Conservation (phyloP, 192 early-diverging fungal genomes). For the Gaertneriomyces sp. region DNA sequence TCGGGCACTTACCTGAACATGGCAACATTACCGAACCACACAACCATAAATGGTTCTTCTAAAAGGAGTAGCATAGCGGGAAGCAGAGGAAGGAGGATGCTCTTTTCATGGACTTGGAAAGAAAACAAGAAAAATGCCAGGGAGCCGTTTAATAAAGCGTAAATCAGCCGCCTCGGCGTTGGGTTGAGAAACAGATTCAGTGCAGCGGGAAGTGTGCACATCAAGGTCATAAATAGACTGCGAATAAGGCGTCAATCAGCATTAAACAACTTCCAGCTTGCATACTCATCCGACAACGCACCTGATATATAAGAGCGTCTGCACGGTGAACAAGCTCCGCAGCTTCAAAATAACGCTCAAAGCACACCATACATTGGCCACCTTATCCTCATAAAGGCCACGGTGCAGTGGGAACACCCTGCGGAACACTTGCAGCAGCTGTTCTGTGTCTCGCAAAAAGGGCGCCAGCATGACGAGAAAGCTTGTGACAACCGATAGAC, state of each 20-base stretch:
- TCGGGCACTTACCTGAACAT: constrained; percentile 61
- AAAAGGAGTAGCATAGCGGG: constrained; percentile 71
- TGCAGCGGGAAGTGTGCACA: constrained; percentile 70
- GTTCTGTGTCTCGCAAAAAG: constrained; percentile 58
- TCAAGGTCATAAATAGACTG: constrained; percentile 64
- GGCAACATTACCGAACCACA: constrained; percentile 74
- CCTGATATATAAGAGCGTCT: constrained; percentile 67
- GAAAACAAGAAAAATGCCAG: constrained; percentile 94
- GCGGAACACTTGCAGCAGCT: constrained; percentile 70
- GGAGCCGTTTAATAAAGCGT: constrained; percentile 69
- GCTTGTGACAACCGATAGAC: constrained; percentile 65
- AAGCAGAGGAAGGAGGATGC: constrained; percentile 80
- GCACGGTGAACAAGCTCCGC: constrained; percentile 59
- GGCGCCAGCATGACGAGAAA: constrained; percentile 67
- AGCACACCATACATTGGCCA: constrained; percentile 97
- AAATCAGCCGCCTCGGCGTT: constrained; percentile 54
- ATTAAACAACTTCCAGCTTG: not conserved
- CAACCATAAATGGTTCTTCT: constrained; percentile 60
- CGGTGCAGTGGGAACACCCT: constrained; percentile 90
- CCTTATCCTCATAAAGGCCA: constrained; percentile 97
- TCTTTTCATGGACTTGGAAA: constrained; percentile 98
- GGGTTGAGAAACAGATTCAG: constrained; percentile 62
- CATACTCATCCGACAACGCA: constrained; percentile 22
- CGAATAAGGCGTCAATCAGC: not conserved
- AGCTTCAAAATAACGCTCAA: constrained; percentile 81